These are phyloP conservation scores for Cucurbita pepo DNA, from an alignment of 306 rosid species.

Conservation along the genomic window DNA sequence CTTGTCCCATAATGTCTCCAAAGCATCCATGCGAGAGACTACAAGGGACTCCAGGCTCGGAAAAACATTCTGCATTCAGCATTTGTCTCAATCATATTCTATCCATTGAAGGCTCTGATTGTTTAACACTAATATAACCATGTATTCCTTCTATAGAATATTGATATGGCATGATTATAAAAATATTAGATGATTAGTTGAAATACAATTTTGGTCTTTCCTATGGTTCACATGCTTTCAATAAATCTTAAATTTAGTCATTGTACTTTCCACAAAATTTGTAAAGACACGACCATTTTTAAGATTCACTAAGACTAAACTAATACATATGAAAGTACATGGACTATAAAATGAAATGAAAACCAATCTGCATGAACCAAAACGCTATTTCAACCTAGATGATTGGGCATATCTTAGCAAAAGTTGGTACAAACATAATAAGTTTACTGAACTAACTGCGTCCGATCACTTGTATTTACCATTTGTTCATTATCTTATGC, in stretches of 20 bases:
- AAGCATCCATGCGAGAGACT: constrained; percentile 9
- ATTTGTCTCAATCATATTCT: neutral
- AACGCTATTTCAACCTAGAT: neutral
- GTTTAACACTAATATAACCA: too few species aligned
- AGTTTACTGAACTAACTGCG: neutral
- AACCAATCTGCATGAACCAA: too few species aligned
- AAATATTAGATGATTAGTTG: neutral
- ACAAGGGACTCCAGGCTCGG: constrained; percentile 1
- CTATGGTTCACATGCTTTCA: too few species aligned
- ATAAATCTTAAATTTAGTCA: too few species aligned
- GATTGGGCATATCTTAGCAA: neutral
- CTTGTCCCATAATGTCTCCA: constrained; percentile 8
- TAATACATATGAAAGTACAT: too few species aligned
- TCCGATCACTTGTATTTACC: neutral
- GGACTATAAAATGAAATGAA: too few species aligned
- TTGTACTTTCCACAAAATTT: too few species aligned
- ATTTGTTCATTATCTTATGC: neutral
- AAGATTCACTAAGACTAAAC: too few species aligned
- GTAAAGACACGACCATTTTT: too few species aligned
- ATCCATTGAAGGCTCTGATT: too few species aligned
- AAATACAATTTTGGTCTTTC: too few species aligned
- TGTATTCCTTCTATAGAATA: neutral
- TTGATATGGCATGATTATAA: neutral
- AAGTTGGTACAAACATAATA: neutral
- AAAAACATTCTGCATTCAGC: neutral